Base-by-base conservation (phyloP, 2,329 filamentous ascomycete genomes). In the Fusarium nurragi region DNA sequence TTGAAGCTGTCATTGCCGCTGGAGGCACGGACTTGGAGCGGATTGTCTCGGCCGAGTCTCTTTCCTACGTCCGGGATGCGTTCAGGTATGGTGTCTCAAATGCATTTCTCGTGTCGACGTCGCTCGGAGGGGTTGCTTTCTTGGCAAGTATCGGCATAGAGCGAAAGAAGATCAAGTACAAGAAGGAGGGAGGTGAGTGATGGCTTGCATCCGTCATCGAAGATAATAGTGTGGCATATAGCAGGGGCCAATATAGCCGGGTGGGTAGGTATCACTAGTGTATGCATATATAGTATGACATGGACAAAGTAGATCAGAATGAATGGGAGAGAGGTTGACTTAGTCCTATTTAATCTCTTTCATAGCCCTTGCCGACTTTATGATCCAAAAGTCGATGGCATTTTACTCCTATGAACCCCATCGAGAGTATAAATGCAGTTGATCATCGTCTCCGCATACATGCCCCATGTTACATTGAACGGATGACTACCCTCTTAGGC, bases 81-180 rank as follows among this genome's bases (percentile, higher is more conserved):
- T 70, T 70, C 26, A 53, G 51, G 19, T 44, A 37, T 2, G 63
- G 56, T 18, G 62, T 70, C 18, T 51, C 61, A 12, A 67, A 59
- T 5, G 51, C 67, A 2, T 67, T 67, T 30, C 32, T 70, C n/a
- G 67, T 69, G 37, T 68, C 67, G 7, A 56, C 65, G 13, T 63
- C 47, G 5, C 44, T 70, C 8, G 58, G 67, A 7, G 51, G 65
- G 18, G 51, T 14, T 21, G 65, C 65, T 0, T 70, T 70, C 34
- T 41, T 70, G 28, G 62, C 43, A 3, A 67, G 65, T 10, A 30
- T 69, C 9, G 53, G 67, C 5, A 65, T 70, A 59, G 67, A 70
- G 32, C 49, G 63, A 25, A 54, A 19, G 16, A 60, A 46, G 4
- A 68, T 70, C 8, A 41, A 52, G 41, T 51, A 53, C 2, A 66